Conservation (phyloP, 2,329 filamentous ascomycete species). For the Fusarium sororula region DNA sequence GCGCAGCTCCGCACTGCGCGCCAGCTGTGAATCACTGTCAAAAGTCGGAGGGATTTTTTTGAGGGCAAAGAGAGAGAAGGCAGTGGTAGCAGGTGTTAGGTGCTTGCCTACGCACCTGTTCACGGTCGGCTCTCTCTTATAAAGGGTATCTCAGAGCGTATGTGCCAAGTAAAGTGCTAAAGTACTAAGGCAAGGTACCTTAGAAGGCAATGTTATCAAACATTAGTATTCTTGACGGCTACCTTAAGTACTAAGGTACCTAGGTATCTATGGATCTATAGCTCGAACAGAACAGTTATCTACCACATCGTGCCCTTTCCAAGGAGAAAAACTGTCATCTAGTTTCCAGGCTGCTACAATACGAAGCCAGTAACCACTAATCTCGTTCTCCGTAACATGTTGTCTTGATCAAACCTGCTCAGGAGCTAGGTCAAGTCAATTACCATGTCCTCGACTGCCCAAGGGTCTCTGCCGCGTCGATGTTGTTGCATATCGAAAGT, state of each 20-base stretch:
- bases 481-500: not conserved
- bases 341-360: not conserved
- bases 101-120: too few species aligned
- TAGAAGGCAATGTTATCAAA: not conserved
- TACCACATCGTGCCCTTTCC: not conserved
- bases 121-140: not conserved
- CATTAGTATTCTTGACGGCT: slow-evolving; percentile 15
- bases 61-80: not conserved
- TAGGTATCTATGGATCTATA: not conserved
- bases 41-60: not conserved
- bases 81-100: not conserved
- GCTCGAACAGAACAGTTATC: not conserved
- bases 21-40: slow-evolving; percentile 18
- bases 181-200: too few species aligned
- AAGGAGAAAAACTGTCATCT: not conserved
- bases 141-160: not conserved
- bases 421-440: slow-evolving; percentile 36
- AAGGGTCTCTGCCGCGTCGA: not conserved
- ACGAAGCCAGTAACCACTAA: not conserved
- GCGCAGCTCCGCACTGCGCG: not conserved
- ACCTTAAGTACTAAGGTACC: not conserved
- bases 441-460: slow-evolving; percentile 12
- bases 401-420: not conserved
- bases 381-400: not conserved
- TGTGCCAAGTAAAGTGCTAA: not conserved